phyloP scores from a whole-genome alignment of 2,329 filamentous ascomycete species.

The Lachnellula willkommii region DNA sequence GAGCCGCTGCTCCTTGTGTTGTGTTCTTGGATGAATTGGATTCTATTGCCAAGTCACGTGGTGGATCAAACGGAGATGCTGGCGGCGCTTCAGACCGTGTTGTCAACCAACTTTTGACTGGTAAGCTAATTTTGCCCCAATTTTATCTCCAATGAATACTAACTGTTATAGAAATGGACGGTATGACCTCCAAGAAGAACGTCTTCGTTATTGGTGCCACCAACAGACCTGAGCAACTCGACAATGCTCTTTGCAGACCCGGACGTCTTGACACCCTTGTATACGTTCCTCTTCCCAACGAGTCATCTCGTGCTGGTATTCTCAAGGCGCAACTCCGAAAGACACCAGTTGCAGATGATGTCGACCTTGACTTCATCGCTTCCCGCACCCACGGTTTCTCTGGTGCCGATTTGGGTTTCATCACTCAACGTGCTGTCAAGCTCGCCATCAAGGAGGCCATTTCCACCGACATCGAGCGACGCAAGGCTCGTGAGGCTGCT shows the following conservation, averaged over 20 bases:
- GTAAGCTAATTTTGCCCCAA: conserved; percentile 46
- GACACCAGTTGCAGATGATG: conserved; percentile 82
- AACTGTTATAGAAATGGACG: conserved; percentile 78
- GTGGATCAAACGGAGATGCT: conserved; percentile 90
- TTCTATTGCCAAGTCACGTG: conserved; percentile 98
- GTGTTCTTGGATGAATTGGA: conserved; percentile 99
- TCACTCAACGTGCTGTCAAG: conserved; percentile 98
- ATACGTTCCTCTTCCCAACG: conserved; percentile 94
- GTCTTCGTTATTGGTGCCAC: conserved; percentile 99
- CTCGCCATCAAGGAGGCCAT: conserved; percentile 99
- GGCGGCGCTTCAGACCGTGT: conserved; percentile 98
- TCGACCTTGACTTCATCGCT: conserved; percentile 87
- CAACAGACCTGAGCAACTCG: conserved; percentile 97
- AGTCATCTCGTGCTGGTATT: conserved; percentile 82
- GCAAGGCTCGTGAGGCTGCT: conserved; percentile 81
- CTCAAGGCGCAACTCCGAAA: conserved; percentile 96
- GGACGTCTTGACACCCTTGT: conserved; percentile 98
- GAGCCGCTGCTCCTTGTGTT: conserved; percentile 93
- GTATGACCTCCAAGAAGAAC: conserved; percentile 99
- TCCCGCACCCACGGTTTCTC: conserved; percentile 98
- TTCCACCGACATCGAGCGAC: conserved; percentile 76
- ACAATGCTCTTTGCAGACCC: conserved; percentile 95
- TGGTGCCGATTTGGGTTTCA: conserved; percentile 98
- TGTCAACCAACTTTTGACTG: conserved; percentile 97
- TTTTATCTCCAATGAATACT: conserved; percentile 32